Percentiles rank a stretch among this genome's conserved stretches.
Conservation (phyloP, 2,329 filamentous ascomycete genomes). For the Grosmannia clavigera region DNA sequence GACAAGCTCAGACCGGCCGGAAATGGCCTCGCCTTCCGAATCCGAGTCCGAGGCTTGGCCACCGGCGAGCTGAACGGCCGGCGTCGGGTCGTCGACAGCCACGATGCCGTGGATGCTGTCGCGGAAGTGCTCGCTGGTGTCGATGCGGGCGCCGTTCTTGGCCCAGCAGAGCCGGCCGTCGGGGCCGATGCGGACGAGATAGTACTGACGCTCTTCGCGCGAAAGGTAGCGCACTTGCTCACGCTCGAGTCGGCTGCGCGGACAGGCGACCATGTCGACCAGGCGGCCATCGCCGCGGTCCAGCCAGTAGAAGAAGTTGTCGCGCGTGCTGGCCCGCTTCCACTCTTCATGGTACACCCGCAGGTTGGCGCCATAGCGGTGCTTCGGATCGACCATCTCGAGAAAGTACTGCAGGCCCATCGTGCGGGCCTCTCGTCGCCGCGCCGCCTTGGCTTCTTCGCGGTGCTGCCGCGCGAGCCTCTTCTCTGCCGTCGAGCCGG, state of each 20-base stretch:
- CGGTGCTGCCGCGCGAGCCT: constrained; percentile 24
- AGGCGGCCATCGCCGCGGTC: constrained; percentile 66
- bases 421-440: constrained; percentile 56
- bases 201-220: constrained; percentile 68
- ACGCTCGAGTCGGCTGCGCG: constrained; percentile 60
- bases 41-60: constrained; percentile 12
- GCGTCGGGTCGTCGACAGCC: constrained; percentile 45
- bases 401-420: constrained; percentile 81
- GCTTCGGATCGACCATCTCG: constrained; percentile 77
- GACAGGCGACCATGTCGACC: constrained; percentile 58
- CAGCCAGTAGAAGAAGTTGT: constrained; percentile 93
- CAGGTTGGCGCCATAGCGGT: constrained; percentile 76
- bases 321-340: constrained; percentile 62
- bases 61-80: constrained; percentile 29
- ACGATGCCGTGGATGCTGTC: constrained; percentile 71
- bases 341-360: constrained; percentile 73
- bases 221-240: constrained; percentile 78
- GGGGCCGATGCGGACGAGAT: constrained; percentile 63
- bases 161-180: constrained; percentile 75
- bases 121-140: constrained; percentile 61
- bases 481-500: background rate
- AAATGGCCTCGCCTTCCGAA: too few relatives aligned
- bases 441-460: constrained; percentile 38
- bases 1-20: background rate
- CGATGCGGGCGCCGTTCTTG: constrained; percentile 67